Evolutionary conservation across 306 rosid genomes (phyloP).

Genomic region (Spatholobus suberectus): DNA sequence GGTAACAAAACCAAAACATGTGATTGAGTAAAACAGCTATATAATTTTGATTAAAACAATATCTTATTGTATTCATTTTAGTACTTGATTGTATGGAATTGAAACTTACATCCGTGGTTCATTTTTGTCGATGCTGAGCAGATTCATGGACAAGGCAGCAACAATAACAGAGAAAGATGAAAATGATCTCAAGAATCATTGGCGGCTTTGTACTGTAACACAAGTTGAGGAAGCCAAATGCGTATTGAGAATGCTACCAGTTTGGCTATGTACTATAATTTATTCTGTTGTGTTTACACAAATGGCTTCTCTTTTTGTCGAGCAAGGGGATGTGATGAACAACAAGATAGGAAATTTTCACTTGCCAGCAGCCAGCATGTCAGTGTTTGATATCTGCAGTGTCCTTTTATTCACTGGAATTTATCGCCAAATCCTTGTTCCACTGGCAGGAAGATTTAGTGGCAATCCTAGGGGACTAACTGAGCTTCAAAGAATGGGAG

Average conservation of each 20-base stretch:
- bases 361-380: conserved; percentile 71
- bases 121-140: conserved; percentile 26
- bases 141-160: conserved; percentile 74
- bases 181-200: conserved; percentile 26
- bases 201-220: conserved; percentile 68
- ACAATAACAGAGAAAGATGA: conserved; percentile 38
- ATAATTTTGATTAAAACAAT: not conserved
- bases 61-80: not conserved
- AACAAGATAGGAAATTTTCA: conserved; percentile 42
- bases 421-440: conserved; percentile 55
- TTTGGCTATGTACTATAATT: conserved; percentile 71
- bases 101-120: not conserved
- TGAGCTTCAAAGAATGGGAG: conserved; percentile 72
- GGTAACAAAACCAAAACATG: conserved; percentile 18
- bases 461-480: conserved; percentile 55
- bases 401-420: conserved; percentile 57
- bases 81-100: not conserved
- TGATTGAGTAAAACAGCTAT: too few species aligned
- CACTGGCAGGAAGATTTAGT: conserved; percentile 47
- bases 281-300: conserved; percentile 70
- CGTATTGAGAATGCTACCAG: conserved; percentile 60
- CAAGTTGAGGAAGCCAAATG: conserved; percentile 80
- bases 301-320: conserved; percentile 74
- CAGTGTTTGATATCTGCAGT: conserved; percentile 61
- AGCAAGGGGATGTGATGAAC: conserved; percentile 73